Conservation (phyloP, 225 moss, liverwort and hornwort genomes). For the Rhytidiadelphus loreus region DNA sequence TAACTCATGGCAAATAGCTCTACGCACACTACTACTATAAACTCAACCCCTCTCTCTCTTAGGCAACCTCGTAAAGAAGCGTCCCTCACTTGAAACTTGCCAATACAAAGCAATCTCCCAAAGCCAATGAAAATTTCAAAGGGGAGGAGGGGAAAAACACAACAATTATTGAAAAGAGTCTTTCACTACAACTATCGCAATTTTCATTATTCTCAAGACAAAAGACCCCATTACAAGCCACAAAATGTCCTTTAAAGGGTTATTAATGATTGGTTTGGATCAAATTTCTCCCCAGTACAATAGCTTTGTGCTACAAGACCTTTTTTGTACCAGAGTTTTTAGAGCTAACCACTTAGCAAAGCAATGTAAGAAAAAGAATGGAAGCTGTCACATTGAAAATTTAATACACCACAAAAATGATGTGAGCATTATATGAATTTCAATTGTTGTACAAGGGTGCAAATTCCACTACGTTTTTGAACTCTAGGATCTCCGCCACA, state of each 20-base stretch:
- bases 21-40: background rate
- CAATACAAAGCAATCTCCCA: accelerated
- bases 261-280: accelerated
- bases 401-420: background rate
- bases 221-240: background rate
- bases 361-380: background rate
- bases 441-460: too few species aligned
- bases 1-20: background rate
- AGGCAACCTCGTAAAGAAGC: accelerated
- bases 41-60: background rate
- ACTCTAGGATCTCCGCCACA: too few species aligned
- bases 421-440: too few species aligned
- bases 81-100: accelerated
- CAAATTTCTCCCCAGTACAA: background rate
- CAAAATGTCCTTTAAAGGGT: background rate
- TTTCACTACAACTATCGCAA: accelerated
- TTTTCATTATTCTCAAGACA: accelerated
- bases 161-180: background rate
- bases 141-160: accelerated
- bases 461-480: too few species aligned
- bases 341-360: accelerated
- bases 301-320: too few species aligned
- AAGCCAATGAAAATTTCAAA: background rate
- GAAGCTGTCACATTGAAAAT: background rate
- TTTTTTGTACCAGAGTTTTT: background rate